Evolutionary conservation across 2,329 filamentous ascomycete species (phyloP).

Genomic region (Cadophora gregata): DNA sequence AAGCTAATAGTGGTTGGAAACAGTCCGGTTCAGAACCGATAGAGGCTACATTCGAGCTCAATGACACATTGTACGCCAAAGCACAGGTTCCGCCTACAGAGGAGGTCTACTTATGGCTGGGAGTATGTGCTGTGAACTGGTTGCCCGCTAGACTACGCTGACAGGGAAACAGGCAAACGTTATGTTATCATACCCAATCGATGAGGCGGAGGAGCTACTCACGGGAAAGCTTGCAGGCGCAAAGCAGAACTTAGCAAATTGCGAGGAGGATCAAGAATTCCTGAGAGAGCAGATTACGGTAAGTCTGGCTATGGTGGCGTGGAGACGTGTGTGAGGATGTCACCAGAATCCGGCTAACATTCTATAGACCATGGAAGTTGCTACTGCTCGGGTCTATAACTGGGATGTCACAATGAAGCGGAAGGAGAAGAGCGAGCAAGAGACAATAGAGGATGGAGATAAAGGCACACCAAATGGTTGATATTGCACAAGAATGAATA

Average conservation of each 20-base stretch:
- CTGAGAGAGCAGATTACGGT: constrained; percentile 96
- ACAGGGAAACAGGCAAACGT: constrained; percentile 75
- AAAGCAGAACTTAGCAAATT: constrained; percentile 80
- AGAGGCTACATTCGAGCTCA: constrained; percentile 93
- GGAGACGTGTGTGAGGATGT: neutral
- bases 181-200: constrained; percentile 93
- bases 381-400: constrained; percentile 96
- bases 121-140: constrained; percentile 58
- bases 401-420: constrained; percentile 97
- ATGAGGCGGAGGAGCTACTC: constrained; percentile 83
- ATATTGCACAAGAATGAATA: constrained; percentile 21
- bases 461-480: constrained; percentile 44
- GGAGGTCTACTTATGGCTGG: constrained; percentile 97
- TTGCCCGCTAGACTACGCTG: constrained; percentile 19
- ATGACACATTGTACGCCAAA: constrained; percentile 93
- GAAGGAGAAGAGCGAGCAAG: constrained; percentile 80
- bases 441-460: constrained; percentile 45
- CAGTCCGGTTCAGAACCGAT: constrained; percentile 65
- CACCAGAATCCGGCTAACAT: constrained; percentile 18
- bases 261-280: constrained; percentile 96
- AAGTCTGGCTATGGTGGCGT: constrained; percentile 44
- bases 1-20: constrained; percentile 16
- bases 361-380: constrained; percentile 76
- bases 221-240: constrained; percentile 79
- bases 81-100: constrained; percentile 82